Evolutionary conservation across 176 grass and related monocot species (phyloP).

Genomic region (Guadua angustifolia): DNA sequence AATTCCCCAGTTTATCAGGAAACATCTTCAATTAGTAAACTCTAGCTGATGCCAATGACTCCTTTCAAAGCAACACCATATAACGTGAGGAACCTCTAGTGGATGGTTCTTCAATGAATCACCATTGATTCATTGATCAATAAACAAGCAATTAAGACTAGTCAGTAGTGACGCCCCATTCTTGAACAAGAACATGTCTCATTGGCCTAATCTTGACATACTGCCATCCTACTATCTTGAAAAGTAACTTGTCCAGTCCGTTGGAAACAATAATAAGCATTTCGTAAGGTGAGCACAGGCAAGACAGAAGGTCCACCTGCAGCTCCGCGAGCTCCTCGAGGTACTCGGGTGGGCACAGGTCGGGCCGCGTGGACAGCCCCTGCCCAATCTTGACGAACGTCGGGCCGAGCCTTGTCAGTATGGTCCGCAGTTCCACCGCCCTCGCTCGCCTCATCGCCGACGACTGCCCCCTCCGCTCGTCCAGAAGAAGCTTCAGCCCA

Average conservation of each 20-base stretch:
- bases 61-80: neutral
- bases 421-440: slow-evolving; percentile 75
- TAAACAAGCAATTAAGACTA: neutral
- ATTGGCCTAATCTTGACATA: neutral
- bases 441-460: slow-evolving; percentile 57
- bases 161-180: neutral
- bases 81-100: neutral
- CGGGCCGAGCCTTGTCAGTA: slow-evolving; percentile 85
- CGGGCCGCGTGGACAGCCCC: slow-evolving; percentile 83
- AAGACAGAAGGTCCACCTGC: slow-evolving; percentile 60
- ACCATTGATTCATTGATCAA: neutral
- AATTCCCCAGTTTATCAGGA: neutral
- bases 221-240: neutral
- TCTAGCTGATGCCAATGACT: neutral
- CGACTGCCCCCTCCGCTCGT: slow-evolving; percentile 62
- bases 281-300: neutral
- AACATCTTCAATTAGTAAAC: slow-evolving; percentile 5
- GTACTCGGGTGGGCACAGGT: slow-evolving; percentile 89
- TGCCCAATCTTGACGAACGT: slow-evolving; percentile 99
- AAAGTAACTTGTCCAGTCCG: neutral
- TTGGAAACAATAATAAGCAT: neutral
- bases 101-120: neutral
- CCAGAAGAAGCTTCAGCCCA: slow-evolving; percentile 56
- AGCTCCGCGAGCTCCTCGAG: slow-evolving; percentile 92
- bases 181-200: slow-evolving; percentile 8